Percentiles rank a stretch among this genome's conserved stretches.
Conservation (phyloP, 768 basidiomycete genomes). For the Tricholoma terreum region DNA sequence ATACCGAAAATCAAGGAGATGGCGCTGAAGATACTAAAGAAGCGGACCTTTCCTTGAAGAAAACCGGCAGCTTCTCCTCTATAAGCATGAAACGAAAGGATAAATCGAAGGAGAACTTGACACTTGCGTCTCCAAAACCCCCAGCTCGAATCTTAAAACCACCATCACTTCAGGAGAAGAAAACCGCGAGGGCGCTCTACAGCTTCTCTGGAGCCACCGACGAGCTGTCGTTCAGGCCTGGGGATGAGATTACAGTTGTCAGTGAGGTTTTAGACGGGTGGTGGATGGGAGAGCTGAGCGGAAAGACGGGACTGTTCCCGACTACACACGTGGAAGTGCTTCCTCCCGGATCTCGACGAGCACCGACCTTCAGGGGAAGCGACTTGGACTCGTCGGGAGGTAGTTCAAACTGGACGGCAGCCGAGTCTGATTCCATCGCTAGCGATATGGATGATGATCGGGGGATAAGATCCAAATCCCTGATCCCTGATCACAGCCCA, state of each 20-base stretch:
- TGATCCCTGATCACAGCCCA: conserved; percentile 41
- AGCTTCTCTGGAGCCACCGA: conserved; percentile 75
- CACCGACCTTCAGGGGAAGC: conserved; percentile 5
- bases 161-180: conserved; percentile 46
- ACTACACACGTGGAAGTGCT: conserved; percentile 65
- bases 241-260: conserved; percentile 72
- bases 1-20: conserved; percentile 29
- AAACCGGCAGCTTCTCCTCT: conserved; percentile 26
- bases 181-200: conserved; percentile 65
- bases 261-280: conserved; percentile 85
- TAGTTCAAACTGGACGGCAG: neutral
- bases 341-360: conserved; percentile 24
- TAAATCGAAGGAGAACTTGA: conserved; percentile 32
- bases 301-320: conserved; percentile 79
- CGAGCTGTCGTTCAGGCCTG: conserved; percentile 72
- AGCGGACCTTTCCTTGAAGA: conserved; percentile 16
- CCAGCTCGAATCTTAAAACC: conserved; percentile 47
- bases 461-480: conserved; percentile 43
- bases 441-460: conserved; percentile 48
- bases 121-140: conserved; percentile 28
- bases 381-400: conserved; percentile 3
- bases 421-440: conserved; percentile 16
- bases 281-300: conserved; percentile 83
- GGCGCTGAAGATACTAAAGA: conserved; percentile 26
- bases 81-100: conserved; percentile 30